Percentiles rank a stretch among this genome's conserved stretches.
phyloP scores from a whole-genome alignment of 2,329 filamentous ascomycete genomes.

The Tolypocladium paradoxum region DNA sequence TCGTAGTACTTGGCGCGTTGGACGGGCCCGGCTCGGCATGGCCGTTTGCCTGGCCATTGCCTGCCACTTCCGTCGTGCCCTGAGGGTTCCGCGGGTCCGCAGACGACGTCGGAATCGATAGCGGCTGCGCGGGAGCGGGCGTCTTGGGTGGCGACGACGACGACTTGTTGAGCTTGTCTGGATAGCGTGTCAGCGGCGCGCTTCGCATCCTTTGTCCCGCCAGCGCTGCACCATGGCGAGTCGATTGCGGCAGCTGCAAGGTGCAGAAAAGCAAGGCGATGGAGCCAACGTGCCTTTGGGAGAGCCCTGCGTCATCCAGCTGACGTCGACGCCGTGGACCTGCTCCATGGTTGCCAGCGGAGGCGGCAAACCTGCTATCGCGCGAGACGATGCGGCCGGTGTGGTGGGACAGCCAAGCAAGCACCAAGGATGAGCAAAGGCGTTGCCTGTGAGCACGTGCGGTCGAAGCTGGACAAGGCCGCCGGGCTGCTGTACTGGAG shows the following conservation, averaged over 20 bases:
- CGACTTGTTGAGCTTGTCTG: constrained; percentile 21
- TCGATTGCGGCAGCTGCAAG: background rate
- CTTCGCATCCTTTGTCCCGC: background rate
- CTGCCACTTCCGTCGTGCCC: constrained; percentile 12
- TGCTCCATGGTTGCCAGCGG: constrained; percentile 55
- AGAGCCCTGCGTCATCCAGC: constrained; percentile 76
- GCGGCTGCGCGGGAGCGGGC: constrained; percentile 18
- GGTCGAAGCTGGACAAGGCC: background rate
- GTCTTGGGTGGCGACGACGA: constrained; percentile 14
- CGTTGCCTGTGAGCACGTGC: background rate
- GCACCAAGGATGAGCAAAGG: background rate
- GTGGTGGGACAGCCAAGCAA: background rate
- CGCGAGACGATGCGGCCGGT: background rate
- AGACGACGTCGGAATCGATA: constrained; percentile 19
- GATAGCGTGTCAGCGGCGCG: background rate
- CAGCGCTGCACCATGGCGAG: background rate
- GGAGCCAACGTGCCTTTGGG: constrained; percentile 57
- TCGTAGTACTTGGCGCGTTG: constrained; percentile 13
- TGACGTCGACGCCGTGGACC: constrained; percentile 74
- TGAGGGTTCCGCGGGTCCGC: constrained; percentile 15
- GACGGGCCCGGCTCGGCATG: constrained; percentile 10
- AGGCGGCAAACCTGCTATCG: background rate
- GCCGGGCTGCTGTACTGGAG: background rate
- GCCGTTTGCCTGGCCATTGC: constrained; percentile 10
- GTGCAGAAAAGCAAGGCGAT: background rate